phyloP scores from a whole-genome alignment of 2,329 filamentous ascomycete genomes.

The Aspergillus nomiae region DNA sequence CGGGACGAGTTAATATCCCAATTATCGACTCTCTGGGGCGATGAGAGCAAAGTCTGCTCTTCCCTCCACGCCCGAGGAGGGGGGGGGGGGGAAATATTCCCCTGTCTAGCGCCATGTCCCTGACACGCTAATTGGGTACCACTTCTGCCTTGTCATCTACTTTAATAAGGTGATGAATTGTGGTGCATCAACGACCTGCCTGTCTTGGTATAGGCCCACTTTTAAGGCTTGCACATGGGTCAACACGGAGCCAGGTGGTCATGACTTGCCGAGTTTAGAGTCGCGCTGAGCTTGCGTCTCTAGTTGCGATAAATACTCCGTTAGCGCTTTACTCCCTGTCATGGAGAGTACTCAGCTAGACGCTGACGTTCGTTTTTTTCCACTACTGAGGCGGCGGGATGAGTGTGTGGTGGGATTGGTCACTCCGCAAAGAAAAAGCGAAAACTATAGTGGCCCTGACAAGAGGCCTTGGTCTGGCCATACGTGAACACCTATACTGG shows the following conservation, averaged over 20 bases:
- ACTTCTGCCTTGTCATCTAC: not conserved
- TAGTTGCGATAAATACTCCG: not conserved
- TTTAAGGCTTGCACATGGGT: conserved; percentile 2
- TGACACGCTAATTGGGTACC: not conserved
- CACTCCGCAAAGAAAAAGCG: not conserved
- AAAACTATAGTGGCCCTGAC: not conserved
- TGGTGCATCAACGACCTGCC: not conserved
- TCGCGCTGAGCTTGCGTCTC: not conserved
- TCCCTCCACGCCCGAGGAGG: not conserved
- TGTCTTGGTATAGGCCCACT: not conserved
- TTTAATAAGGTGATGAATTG: not conserved
- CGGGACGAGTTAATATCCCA: conserved; percentile 3
- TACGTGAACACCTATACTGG: not conserved
- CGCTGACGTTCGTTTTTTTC: not conserved
- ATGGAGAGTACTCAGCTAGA: not conserved
- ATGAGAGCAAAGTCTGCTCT: not conserved
- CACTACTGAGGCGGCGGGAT: not conserved
- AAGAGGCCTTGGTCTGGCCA: not conserved
- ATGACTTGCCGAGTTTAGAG: not conserved
- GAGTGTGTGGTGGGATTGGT: not conserved
- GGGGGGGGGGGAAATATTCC: not conserved
- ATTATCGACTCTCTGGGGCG: not conserved
- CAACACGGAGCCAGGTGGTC: not conserved
- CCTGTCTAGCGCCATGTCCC: not conserved
- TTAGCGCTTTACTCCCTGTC: not conserved